Evolutionary conservation across 148 eudicot species (phyloP).

Genomic region (Chenopodium formosanum): DNA sequence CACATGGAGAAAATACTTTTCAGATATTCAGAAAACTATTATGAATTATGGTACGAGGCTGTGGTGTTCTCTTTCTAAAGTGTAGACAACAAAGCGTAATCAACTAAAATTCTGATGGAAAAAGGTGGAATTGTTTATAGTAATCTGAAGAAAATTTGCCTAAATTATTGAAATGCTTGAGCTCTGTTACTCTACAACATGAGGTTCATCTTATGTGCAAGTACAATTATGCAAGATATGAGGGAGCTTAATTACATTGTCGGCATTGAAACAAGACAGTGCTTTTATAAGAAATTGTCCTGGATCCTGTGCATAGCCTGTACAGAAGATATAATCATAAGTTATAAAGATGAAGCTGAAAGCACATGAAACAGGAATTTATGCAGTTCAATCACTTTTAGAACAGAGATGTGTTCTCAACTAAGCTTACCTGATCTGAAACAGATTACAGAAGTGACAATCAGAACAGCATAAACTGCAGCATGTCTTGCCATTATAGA

Average conservation of each 20-base stretch:
- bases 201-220: neutral
- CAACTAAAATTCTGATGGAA: neutral
- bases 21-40: neutral
- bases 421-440: constrained; percentile 28
- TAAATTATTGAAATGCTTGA: neutral
- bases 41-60: neutral
- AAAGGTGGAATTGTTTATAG: neutral
- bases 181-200: neutral
- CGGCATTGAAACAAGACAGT: constrained; percentile 43
- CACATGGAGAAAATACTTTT: neutral
- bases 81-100: neutral
- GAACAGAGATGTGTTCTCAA: neutral
- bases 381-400: neutral
- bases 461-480: constrained; percentile 18
- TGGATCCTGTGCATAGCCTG: constrained; percentile 40
- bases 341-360: neutral
- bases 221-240: neutral
- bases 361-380: neutral
- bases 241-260: constrained; percentile 32
- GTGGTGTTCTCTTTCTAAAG: neutral
- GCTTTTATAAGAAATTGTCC: constrained; percentile 29
- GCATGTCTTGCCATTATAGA: constrained; percentile 27
- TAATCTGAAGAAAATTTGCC: neutral
- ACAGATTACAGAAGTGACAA: constrained; percentile 18
- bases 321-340: neutral